Base-by-base conservation (phyloP, 257 asterid genomes). In the Lycium barbarum region DNA sequence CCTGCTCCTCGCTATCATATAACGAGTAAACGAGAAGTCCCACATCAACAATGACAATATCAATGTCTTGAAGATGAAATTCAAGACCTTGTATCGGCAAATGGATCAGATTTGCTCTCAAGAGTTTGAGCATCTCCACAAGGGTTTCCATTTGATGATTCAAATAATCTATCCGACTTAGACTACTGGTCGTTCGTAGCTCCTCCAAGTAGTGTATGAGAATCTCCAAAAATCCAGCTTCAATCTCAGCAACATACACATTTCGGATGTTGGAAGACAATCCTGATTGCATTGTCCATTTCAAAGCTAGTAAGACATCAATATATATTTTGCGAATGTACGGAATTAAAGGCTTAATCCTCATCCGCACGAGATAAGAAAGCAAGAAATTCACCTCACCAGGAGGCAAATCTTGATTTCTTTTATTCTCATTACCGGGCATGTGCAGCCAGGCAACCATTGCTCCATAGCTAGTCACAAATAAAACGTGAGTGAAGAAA, bases 301-400 rank as follows among this genome's bases (percentile, higher is more conserved):
- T 74, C 61, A 74, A 74, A 74, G 58, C 61, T 74, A 20, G 43
- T 22, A 74, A 11, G 18, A 49, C 81, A 12, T 49, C 81, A 22
- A 74, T 2, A 76, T 76, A 51, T 0, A 76, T 76, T 51, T 51
- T 51, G 43, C 63, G 26, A 15, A 76, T 76, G 14, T 26, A 15
- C 4, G 26, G 63, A 26, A 26, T 76, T 33, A 26, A 51, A 8
- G 61, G 82, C 63, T 76, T 76, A 13, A 26, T 26, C 82, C 38
- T 76, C 82, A 76, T 51, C n/a, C 12, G 63, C 43, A 26, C n/a
- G 22, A 51, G 63, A 76, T 76, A 53, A 51, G 63, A 7, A 51
- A 76, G 63, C 63, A 76, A 51, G 7, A 53, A 14, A 13, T 0
- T 76, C 47, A 76, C 26, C 20, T 14, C 47, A 51, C 63, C 11